A percentile compares a stretch with the other conserved stretches of the same genome.
Evolutionary conservation across 306 rosid species (phyloP).

Genomic region (Lupinus albus): DNA sequence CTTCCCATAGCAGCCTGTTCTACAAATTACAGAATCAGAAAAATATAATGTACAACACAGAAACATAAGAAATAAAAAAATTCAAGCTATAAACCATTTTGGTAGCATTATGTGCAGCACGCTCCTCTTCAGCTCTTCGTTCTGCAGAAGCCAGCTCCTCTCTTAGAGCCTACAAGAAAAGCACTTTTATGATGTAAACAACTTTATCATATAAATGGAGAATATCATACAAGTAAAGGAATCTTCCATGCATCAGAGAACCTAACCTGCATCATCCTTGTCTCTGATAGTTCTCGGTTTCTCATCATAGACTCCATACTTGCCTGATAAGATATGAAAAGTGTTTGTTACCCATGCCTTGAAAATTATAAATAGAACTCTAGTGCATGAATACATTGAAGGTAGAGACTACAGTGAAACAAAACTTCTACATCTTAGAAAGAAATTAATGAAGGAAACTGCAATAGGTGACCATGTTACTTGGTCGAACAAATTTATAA

Average conservation of each 20-base stretch:
- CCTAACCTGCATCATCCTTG: slow-evolving; percentile 98
- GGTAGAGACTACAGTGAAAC: slow-evolving; percentile 1
- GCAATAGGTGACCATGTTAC: background rate
- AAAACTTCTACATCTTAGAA: slow-evolving; percentile 1
- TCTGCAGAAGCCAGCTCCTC: slow-evolving; percentile 93
- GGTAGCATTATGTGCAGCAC: slow-evolving; percentile 83
- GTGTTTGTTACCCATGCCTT: slow-evolving; percentile 45
- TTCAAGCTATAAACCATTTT: slow-evolving; percentile 66
- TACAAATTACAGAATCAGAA: slow-evolving; percentile 38
- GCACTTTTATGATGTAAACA: slow-evolving; percentile 27
- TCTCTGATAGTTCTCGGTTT: slow-evolving; percentile 87
- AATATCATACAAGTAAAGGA: slow-evolving; percentile 21
- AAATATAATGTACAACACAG: slow-evolving; percentile 35
- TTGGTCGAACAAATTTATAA: slow-evolving; percentile 13
- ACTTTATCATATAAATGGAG: slow-evolving; percentile 30
- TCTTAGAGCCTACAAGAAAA: slow-evolving; percentile 68
- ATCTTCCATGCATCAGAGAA: slow-evolving; percentile 40
- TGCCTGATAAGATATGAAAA: slow-evolving; percentile 56
- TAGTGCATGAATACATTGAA: slow-evolving; percentile 20
- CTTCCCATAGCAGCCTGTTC: slow-evolving; percentile 95
- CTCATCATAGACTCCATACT: slow-evolving; percentile 95
- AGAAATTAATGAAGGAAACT: slow-evolving; percentile 32
- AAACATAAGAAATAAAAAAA: slow-evolving; percentile 11
- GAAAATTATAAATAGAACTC: slow-evolving; percentile 24
- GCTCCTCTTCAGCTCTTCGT: slow-evolving; percentile 98